Evolutionary conservation across 169 alveolate genomes (phyloP).

Genomic region (Cystoisospora suis): DNA sequence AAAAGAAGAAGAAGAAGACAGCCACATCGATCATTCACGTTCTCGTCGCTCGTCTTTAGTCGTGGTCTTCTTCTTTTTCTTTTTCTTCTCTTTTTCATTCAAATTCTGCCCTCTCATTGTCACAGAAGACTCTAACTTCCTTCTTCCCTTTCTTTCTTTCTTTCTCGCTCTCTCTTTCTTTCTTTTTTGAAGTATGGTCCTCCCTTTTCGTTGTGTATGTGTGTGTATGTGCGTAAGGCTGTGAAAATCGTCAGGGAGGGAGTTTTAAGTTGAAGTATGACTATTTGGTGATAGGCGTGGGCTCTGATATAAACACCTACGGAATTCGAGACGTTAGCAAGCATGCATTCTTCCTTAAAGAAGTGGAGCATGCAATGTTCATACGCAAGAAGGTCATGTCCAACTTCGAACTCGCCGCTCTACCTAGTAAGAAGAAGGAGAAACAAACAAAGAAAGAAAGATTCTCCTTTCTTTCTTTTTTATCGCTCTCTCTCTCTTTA

Average conservation of each 20-base stretch:
- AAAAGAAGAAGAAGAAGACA: no score
- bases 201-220: neutral
- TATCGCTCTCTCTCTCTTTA: neutral
- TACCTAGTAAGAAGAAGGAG: slow-evolving; percentile 49
- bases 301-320: slow-evolving; percentile 61
- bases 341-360: slow-evolving; percentile 63
- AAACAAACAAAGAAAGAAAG: neutral
- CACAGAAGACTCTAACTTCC: neutral
- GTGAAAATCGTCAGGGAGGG: slow-evolving; percentile 41
- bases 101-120: neutral
- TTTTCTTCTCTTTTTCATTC: neutral
- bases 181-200: neutral
- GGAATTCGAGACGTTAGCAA: slow-evolving; percentile 63
- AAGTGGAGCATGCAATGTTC: slow-evolving; percentile 66
- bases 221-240: neutral
- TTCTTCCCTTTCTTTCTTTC: neutral
- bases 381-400: slow-evolving; percentile 64
- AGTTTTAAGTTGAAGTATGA: slow-evolving; percentile 44
- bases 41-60: neutral
- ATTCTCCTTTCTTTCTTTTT: neutral
- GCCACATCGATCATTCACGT: neutral
- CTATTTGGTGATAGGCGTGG: slow-evolving; percentile 61
- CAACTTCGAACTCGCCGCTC: slow-evolving; percentile 67
- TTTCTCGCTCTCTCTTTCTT: neutral
- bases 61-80: neutral